These are phyloP conservation scores for Backusella psychrophila DNA, from an alignment of 192 early-diverging fungal genomes.

Conservation along the genomic window DNA sequence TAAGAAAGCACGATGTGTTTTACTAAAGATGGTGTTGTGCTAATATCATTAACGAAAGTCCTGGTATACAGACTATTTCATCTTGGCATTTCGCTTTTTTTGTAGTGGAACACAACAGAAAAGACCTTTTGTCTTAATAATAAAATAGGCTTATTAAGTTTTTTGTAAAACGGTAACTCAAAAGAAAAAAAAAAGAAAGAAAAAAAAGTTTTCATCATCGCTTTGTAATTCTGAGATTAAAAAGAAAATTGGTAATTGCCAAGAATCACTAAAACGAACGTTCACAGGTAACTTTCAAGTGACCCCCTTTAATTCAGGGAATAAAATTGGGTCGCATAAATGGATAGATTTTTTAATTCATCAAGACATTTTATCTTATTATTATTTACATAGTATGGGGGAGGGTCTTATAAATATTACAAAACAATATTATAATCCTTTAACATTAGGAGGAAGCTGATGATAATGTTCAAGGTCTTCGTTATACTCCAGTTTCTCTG, in stretches of 20 bases:
- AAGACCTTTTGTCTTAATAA: not conserved
- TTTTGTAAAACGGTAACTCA: not conserved
- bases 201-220: not conserved
- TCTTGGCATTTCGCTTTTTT: not conserved
- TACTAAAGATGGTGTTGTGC: not conserved
- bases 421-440: not conserved
- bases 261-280: not conserved
- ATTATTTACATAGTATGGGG: not conserved
- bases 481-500: not conserved
- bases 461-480: constrained; percentile 4
- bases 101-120: not conserved
- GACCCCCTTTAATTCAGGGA: not conserved
- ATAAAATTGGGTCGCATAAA: not conserved
- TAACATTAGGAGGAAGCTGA: not conserved
- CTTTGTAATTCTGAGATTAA: not conserved
- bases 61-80: not conserved
- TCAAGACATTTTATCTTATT: not conserved
- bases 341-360: not conserved
- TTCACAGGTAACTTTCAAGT: not conserved
- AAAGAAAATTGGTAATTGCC: not conserved
- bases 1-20: not conserved
- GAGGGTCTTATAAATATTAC: not conserved
- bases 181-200: not conserved
- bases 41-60: not conserved
- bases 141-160: not conserved